Evolutionary conservation across 2,329 filamentous ascomycete genomes (phyloP).

Genomic region (Rutstroemia sp.): DNA sequence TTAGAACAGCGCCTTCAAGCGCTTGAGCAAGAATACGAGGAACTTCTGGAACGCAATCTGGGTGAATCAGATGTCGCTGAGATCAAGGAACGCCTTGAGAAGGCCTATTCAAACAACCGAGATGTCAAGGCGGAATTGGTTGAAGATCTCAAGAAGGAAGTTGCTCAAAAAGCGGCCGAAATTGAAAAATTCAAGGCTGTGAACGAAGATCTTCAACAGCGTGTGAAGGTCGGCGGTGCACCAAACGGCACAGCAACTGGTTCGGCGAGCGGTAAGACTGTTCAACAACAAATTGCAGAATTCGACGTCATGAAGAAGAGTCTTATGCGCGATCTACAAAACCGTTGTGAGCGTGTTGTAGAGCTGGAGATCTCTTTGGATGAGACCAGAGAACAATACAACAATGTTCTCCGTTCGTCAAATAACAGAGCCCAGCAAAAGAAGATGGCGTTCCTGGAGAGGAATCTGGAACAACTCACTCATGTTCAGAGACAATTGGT

Average conservation of each 20-base stretch:
- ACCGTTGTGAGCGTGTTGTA: conserved; percentile 94
- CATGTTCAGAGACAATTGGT: conserved; percentile 96
- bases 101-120: conserved; percentile 69
- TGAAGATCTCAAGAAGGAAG: conserved; percentile 69
- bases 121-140: conserved; percentile 66
- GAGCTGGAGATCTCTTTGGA: conserved; percentile 97
- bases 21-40: conserved; percentile 78
- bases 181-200: conserved; percentile 73
- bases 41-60: conserved; percentile 72
- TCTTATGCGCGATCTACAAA: conserved; percentile 96
- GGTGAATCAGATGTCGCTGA: conserved; percentile 74
- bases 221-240: conserved; percentile 56
- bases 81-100: conserved; percentile 70
- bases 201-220: conserved; percentile 71
- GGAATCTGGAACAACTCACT: conserved; percentile 95
- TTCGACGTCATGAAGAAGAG: conserved; percentile 99
- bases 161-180: conserved; percentile 72
- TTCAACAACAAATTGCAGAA: conserved; percentile 96
- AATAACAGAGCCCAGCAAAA: conserved; percentile 99
- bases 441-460: conserved; percentile 99
- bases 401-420: conserved; percentile 91
- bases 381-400: conserved; percentile 97
- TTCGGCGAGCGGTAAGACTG: conserved; percentile 74
- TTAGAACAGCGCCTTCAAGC: conserved; percentile 68
- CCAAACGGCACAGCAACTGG: conserved; percentile 51